These are phyloP conservation scores for Lactarius hatsudake DNA, from an alignment of 768 basidiomycete species.

Conservation along the genomic window DNA sequence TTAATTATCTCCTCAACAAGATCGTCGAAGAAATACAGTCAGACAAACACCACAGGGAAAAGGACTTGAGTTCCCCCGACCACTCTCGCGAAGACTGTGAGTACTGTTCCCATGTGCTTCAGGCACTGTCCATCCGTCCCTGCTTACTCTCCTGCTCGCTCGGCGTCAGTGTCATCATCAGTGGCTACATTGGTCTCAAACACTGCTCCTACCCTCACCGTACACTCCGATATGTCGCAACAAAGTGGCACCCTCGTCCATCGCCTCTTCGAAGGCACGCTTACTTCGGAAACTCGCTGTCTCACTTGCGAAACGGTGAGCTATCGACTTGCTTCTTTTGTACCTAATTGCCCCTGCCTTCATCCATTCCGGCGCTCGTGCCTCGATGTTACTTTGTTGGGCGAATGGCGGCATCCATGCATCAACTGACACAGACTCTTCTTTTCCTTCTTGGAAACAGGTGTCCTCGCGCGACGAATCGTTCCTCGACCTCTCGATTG, in stretches of 20 bases:
- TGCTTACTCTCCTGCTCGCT: slow-evolving; percentile 11
- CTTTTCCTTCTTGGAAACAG: slow-evolving; percentile 6
- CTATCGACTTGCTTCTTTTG: background rate
- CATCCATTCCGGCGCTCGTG: slow-evolving; percentile 7
- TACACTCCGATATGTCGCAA: slow-evolving; percentile 42
- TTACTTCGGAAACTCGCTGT: slow-evolving; percentile 98
- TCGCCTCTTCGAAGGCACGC: slow-evolving; percentile 84
- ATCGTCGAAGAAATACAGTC: slow-evolving; percentile 92
- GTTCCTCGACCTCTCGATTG: slow-evolving; percentile 97
- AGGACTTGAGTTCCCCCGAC: background rate
- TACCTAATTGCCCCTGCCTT: background rate
- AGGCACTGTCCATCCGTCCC: background rate
- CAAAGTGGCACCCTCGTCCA: slow-evolving; percentile 76
- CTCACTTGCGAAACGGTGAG: slow-evolving; percentile 93
- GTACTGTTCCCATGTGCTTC: slow-evolving; percentile 34
- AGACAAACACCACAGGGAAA: slow-evolving; percentile 44
- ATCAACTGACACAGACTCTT: slow-evolving; percentile 12
- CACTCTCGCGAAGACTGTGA: slow-evolving; percentile 61
- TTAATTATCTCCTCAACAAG: slow-evolving; percentile 90
- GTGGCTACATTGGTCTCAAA: slow-evolving; percentile 52
- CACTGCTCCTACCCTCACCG: slow-evolving; percentile 36
- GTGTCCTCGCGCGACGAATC: slow-evolving; percentile 80
- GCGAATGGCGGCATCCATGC: slow-evolving; percentile 30
- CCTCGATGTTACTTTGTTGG: slow-evolving; percentile 5
- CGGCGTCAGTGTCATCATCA: slow-evolving; percentile 55